Conservation (phyloP, 73 alveolate genomes). For the Blepharisma japonicum region DNA sequence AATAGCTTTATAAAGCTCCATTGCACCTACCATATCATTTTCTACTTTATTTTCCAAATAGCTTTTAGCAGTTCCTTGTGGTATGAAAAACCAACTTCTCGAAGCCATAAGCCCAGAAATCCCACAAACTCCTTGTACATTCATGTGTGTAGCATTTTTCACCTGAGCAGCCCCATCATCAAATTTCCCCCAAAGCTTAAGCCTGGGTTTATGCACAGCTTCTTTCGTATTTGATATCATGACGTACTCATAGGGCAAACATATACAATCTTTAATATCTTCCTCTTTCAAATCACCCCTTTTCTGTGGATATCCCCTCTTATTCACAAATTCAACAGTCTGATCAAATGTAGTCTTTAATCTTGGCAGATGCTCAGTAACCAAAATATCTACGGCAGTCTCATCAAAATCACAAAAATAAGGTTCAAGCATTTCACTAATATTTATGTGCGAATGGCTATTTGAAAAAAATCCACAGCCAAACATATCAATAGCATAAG, state of each 20-base stretch:
- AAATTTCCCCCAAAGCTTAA: not conserved
- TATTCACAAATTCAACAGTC: slow-evolving; percentile 16
- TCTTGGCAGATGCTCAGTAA: slow-evolving; percentile 52
- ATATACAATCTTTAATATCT: not conserved
- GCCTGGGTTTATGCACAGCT: not conserved
- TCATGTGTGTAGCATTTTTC: slow-evolving; percentile 3
- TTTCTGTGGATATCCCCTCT: not conserved
- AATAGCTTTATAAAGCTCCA: not conserved
- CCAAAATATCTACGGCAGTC: slow-evolving; percentile 39
- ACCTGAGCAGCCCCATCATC: not conserved
- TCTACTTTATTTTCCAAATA: not conserved
- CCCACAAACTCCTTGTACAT: slow-evolving; percentile 14
- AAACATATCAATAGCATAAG: slow-evolving; percentile 60
- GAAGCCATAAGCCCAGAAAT: not conserved
- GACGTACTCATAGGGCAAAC: slow-evolving; percentile 19
- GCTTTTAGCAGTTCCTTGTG: not conserved
- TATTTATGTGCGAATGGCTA: slow-evolving; percentile 47
- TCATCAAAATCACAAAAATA: slow-evolving; percentile 55
- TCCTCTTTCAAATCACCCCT: slow-evolving; percentile 12
- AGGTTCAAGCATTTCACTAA: slow-evolving; percentile 42
- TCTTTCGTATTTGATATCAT: not conserved
- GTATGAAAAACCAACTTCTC: slow-evolving; percentile 2
- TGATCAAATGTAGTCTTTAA: slow-evolving; percentile 14
- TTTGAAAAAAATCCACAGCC: slow-evolving; percentile 67
- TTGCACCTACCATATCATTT: not conserved